phyloP scores from a whole-genome alignment of 2,329 filamentous ascomycete species.

The Cadophora sp. region DNA sequence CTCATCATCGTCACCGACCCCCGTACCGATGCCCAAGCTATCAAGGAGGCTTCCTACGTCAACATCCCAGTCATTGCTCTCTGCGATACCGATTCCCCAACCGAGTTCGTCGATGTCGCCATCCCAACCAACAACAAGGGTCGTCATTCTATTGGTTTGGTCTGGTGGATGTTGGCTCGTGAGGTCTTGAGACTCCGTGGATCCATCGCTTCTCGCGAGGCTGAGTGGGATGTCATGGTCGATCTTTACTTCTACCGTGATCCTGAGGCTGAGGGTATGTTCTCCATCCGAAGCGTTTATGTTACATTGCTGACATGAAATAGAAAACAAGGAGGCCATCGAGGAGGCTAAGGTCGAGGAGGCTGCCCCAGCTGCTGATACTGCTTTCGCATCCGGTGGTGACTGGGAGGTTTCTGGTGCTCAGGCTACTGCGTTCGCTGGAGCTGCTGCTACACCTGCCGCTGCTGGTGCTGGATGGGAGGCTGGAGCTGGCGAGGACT shows the following conservation, averaged over 20 bases:
- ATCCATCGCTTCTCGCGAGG: constrained; percentile 94
- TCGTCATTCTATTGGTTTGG: constrained; percentile 95
- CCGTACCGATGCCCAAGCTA: constrained; percentile 99
- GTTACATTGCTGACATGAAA: not conserved
- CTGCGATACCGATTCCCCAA: constrained; percentile 98
- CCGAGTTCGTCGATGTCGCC: constrained; percentile 99
- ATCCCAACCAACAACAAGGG: constrained; percentile 99
- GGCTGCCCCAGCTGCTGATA: constrained; percentile 77
- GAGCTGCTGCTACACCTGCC: constrained; percentile 66
- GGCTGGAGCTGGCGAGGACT: constrained; percentile 55
- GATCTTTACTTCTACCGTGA: constrained; percentile 99
- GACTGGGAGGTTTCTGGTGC: constrained; percentile 76
- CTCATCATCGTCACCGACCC: constrained; percentile 99
- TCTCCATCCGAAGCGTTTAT: not conserved
- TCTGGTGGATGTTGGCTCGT: constrained; percentile 99
- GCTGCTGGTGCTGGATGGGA: constrained; percentile 68
- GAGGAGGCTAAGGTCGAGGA: constrained; percentile 79
- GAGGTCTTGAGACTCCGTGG: constrained; percentile 99
- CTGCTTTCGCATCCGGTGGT: constrained; percentile 71
- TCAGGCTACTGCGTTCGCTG: constrained; percentile 61
- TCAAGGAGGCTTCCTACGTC: constrained; percentile 99
- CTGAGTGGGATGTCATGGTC: constrained; percentile 98
- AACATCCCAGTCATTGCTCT: constrained; percentile 99
- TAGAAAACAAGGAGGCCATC: constrained; percentile 89
- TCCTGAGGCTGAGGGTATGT: constrained; percentile 85